Base-by-base conservation (phyloP, 805 yeast genomes). In the Candida quercuum region DNA sequence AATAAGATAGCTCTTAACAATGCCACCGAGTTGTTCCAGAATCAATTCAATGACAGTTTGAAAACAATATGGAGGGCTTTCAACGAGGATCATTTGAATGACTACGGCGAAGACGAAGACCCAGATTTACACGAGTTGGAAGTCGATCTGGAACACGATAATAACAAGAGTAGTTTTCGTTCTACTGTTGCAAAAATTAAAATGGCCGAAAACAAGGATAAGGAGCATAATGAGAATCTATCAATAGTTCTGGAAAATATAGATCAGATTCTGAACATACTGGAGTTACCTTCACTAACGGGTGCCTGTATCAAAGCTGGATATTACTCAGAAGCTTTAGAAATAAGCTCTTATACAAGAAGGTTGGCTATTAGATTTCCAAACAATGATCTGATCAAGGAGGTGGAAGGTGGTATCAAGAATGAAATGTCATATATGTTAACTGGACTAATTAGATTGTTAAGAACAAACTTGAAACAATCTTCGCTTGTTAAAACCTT, bases 251-350 rank as follows among this genome's bases (percentile, higher is more conserved):
- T 79, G 29, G 69, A 71, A 33, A 81, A 83, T 47, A 72, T 87
- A 52, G 88, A 81, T 43, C 74, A 78, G 28, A 68, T 89, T 10
- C 72, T 82, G 42, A 95, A 86, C 49, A 71, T 89, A 9, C 64
- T 91, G 47, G 95, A 86, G 52, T 63, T 93, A 24, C 97, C 99
- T 1, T 72, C 94, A 2, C 58, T 91, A 33, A 79, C 91, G 24
- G 72, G 79, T 33, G 78, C 89, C n/a, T 86, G 97, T 59, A 86
- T 89, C 10, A 69, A 76, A 33, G 81, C 83, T 33, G 96, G 96
- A 0, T 85, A 84, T 52, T 93, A 89, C 54, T 83, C 87, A 24
- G 95, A 88, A 52, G 88, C 96, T 9, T 71, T 91, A 25, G 95
- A 91, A 56, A 74, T 91, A 12, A 82, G 88, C 11, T 72, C 83